phyloP scores from a whole-genome alignment of 306 rosid genomes.

The Comarum palustre region DNA sequence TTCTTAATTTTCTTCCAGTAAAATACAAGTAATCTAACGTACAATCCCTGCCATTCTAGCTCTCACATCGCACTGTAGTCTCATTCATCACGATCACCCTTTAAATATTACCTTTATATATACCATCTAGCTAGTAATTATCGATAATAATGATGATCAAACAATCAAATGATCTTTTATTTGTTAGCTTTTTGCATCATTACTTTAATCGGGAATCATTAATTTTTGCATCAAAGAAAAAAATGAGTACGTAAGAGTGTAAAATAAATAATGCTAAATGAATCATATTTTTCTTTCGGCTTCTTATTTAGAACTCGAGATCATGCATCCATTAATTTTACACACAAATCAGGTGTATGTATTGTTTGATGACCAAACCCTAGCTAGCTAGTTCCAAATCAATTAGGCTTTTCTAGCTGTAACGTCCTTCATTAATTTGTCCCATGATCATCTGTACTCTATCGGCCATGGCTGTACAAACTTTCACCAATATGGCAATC shows the following conservation, averaged over 20 bases:
- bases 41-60: not conserved
- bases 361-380: no score
- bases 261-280: no score
- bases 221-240: not conserved
- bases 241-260: not conserved
- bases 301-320: no score
- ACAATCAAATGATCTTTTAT: not conserved
- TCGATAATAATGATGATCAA: conserved; percentile 1
- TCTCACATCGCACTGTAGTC: not conserved
- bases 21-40: not conserved
- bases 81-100: not conserved
- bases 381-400: not conserved
- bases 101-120: no score
- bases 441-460: not conserved
- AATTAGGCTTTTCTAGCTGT: not conserved
- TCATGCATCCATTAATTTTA: no score
- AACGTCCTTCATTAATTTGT: not conserved
- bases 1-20: not conserved
- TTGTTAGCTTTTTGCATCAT: not conserved
- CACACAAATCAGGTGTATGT: no score
- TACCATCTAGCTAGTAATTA: not conserved
- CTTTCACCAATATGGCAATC: not conserved
- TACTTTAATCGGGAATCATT: not conserved
- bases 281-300: no score
- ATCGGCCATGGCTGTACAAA: not conserved